Evolutionary conservation across 108 stramenopile genomes (phyloP).

Genomic region (Skeletonema marinoi): DNA sequence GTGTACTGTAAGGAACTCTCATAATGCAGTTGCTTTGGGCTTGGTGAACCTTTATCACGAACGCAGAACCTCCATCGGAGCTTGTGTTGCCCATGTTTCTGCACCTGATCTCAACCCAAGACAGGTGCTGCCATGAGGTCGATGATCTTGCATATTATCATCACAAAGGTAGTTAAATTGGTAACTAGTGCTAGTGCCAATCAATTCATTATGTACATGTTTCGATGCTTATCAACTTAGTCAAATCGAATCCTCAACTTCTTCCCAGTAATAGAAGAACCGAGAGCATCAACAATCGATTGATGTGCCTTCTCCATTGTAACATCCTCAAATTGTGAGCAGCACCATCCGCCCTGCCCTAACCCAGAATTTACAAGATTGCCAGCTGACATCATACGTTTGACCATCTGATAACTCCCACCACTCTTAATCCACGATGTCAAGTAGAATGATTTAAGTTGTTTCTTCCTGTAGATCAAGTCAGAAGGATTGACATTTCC

Average conservation of each 20-base stretch:
- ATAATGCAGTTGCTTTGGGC: no score
- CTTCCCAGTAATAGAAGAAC: constrained; percentile 39
- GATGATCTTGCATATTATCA: no score
- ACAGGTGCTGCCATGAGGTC: no score
- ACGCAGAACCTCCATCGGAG: no score
- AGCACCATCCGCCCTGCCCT: constrained; percentile 42
- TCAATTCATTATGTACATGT: no score
- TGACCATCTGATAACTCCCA: constrained; percentile 27
- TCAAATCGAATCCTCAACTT: constrained; percentile 48
- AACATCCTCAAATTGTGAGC: constrained; percentile 45
- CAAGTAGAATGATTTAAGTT: constrained; percentile 49
- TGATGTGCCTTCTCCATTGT: constrained; percentile 52
- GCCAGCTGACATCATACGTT: constrained; percentile 33
- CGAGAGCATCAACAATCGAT: constrained; percentile 30
- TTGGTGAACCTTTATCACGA: no score
- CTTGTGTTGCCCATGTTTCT: no score
- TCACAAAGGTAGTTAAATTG: no score
- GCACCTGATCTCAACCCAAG: no score
- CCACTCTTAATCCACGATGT: constrained; percentile 45
- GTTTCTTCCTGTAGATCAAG: constrained; percentile 51
- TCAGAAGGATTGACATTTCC: constrained; percentile 37
- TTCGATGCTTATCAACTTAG: background rate
- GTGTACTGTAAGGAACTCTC: no score
- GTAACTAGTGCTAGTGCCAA: no score
- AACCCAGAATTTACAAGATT: constrained; percentile 47